Base-by-base conservation (phyloP, 2,329 filamentous ascomycete genomes). In the Leptographium galeiforme region DNA sequence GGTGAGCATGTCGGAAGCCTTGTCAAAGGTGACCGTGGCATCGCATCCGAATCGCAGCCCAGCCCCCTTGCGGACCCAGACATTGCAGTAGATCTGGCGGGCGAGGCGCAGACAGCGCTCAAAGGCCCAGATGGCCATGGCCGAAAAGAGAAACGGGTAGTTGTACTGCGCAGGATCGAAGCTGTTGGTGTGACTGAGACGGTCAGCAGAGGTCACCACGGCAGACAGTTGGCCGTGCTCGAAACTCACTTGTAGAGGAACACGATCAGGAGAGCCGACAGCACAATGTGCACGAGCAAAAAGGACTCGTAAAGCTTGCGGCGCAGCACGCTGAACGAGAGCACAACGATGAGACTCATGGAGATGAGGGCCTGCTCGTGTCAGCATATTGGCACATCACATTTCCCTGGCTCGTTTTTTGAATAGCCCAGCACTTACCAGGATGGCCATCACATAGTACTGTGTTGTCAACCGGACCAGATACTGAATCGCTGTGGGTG, bases 221-320 rank as follows among this genome's bases (percentile, higher is more conserved):
- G n/a, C 11, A 30, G 11, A 19, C 25, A 47, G 36, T 6, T 14
- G 16, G 8, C 25, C 7, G 14, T 40, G 2, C 32, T 12, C 7
- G 25, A 14, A 2, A 53, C 53, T 25, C 49, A 57, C 55, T 57
- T 53, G 30, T 41, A 59, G 12, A 59, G 51, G 40, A 68, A 72
- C 1, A 70, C 66, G 2, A 77, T 48, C 10, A 67, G 60, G 2
- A 76, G 52, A 5, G 71, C 60, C 0, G 71, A 63, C 0, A 75
- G 50, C 1, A 67, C 48, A 30, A 76, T 67, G 49, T 76, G 73
- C 7, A 60, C 57, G 3, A 68, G 58, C 0, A 76, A 63, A 56
- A 77, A 77, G 0, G 71, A 43, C 55, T 79, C 75, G 56, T 79
- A 82, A n/a, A 71, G 69, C 8, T 70, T 70, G 6, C 71, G 67